Conservation (phyloP, 139 green algal species). For the Mychonastes homosphaera region DNA sequence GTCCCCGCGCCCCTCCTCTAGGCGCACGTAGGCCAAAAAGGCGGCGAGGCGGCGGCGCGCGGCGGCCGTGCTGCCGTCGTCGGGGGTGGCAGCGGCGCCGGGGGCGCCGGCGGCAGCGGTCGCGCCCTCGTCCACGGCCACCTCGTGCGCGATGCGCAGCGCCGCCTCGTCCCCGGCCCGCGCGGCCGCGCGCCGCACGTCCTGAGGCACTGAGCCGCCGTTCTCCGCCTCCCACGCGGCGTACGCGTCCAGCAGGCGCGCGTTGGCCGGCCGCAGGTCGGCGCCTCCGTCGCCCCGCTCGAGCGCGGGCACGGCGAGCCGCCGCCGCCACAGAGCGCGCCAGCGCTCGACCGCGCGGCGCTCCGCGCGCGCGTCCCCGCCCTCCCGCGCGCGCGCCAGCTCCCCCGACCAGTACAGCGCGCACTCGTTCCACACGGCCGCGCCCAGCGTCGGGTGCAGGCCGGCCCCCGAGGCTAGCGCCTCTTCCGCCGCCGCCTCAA, state of each 20-base stretch:
- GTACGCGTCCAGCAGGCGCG: constrained; percentile 49
- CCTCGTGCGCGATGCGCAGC: constrained; percentile 44
- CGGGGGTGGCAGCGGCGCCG: not conserved
- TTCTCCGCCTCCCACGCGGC: constrained; percentile 43
- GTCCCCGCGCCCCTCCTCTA: constrained; percentile 42
- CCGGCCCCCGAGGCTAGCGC: too few relatives aligned
- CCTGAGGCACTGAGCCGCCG: constrained; percentile 16
- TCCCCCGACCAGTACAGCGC: too few relatives aligned
- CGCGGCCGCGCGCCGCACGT: constrained; percentile 25
- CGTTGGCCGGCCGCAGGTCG: too few relatives aligned
- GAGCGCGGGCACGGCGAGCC: constrained; percentile 48
- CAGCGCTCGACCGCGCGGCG: constrained; percentile 44
- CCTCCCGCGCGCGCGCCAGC: too few relatives aligned
- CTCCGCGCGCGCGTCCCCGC: constrained; percentile 1
- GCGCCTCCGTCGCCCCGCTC: constrained; percentile 13
- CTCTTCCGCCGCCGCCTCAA: too few relatives aligned
- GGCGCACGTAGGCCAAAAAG: constrained; percentile 67
- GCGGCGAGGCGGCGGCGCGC: constrained; percentile 50
- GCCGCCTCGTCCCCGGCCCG: constrained; percentile 32
- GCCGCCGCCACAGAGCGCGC: constrained; percentile 44
- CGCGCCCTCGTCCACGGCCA: constrained; percentile 23
- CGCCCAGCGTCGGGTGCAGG: too few relatives aligned
- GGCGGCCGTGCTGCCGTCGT: constrained; percentile 4
- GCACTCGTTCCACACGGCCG: too few relatives aligned
- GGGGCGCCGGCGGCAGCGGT: not conserved